These are phyloP conservation scores for Komagataella pseudopastoris DNA, from an alignment of 805 yeast genomes.

Conservation along the genomic window DNA sequence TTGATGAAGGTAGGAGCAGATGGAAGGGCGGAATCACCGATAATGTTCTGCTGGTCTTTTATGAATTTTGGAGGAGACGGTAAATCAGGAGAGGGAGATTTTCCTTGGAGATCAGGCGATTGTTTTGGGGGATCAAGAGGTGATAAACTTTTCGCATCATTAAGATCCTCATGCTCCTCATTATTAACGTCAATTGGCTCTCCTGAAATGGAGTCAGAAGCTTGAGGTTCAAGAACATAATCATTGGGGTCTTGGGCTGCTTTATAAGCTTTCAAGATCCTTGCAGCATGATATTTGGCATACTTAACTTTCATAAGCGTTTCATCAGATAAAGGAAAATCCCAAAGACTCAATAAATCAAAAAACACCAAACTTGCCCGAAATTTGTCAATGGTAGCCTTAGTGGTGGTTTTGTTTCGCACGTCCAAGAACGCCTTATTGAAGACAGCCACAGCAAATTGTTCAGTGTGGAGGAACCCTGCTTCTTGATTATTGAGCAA, in stretches of 20 bases:
- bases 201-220: neutral
- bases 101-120: conserved; percentile 3
- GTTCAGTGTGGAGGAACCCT: conserved; percentile 38
- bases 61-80: neutral
- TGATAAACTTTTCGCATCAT: neutral
- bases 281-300: conserved; percentile 47
- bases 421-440: conserved; percentile 36
- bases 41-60: neutral
- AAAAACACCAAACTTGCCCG: conserved; percentile 42
- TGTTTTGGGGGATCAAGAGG: neutral
- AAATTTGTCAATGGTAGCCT: conserved; percentile 35
- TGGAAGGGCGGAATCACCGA: conserved; percentile 3
- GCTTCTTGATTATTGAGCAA: conserved; percentile 47
- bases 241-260: conserved; percentile 47
- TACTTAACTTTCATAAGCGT: conserved; percentile 32
- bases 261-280: conserved; percentile 36
- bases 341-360: conserved; percentile 34
- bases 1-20: conserved; percentile 4
- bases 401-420: conserved; percentile 25
- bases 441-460: conserved; percentile 47
- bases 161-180: neutral
- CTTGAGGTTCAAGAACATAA: neutral
- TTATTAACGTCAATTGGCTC: neutral
- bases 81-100: conserved; percentile 2
- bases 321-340: conserved; percentile 12